phyloP scores from a whole-genome alignment of 2,329 filamentous ascomycete genomes.

The Verticillium alfalfae region DNA sequence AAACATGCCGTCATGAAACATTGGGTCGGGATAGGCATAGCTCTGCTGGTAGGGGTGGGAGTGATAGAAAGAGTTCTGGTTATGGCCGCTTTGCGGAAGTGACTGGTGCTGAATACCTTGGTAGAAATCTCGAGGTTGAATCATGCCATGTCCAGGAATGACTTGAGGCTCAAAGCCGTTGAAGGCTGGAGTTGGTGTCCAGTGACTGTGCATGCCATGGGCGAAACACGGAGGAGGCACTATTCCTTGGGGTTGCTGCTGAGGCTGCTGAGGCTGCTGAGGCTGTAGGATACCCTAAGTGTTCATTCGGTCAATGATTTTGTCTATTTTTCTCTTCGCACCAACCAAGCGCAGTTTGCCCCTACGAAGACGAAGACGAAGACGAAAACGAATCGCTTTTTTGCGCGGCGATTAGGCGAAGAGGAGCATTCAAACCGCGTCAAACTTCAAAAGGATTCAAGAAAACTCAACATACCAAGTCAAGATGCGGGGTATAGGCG shows the following conservation, averaged over 20 bases:
- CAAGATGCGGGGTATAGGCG: background rate
- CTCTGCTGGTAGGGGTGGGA: background rate
- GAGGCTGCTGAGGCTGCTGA: background rate
- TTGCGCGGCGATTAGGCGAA: slow-evolving; percentile 28
- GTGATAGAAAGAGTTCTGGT: background rate
- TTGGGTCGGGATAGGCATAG: background rate
- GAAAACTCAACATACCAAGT: slow-evolving; percentile 8
- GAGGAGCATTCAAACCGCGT: slow-evolving; percentile 22
- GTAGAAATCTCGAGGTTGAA: background rate
- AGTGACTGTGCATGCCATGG: background rate
- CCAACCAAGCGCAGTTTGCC: slow-evolving; percentile 14
- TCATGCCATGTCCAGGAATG: background rate
- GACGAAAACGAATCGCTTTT: slow-evolving; percentile 29
- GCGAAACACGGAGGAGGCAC: background rate
- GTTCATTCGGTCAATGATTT: slow-evolving; percentile 23
- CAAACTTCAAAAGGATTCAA: slow-evolving; percentile 20
- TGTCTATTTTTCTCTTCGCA: slow-evolving; percentile 23
- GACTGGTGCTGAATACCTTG: background rate
- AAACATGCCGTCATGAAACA: background rate
- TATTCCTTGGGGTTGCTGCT: background rate
- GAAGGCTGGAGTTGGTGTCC: background rate
- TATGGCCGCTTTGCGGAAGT: background rate
- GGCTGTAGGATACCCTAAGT: slow-evolving; percentile 10
- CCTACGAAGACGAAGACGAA: slow-evolving; percentile 17
- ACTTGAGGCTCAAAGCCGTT: background rate